These are phyloP conservation scores for Albizia julibrissin DNA, from an alignment of 306 rosid species.

Conservation along the genomic window DNA sequence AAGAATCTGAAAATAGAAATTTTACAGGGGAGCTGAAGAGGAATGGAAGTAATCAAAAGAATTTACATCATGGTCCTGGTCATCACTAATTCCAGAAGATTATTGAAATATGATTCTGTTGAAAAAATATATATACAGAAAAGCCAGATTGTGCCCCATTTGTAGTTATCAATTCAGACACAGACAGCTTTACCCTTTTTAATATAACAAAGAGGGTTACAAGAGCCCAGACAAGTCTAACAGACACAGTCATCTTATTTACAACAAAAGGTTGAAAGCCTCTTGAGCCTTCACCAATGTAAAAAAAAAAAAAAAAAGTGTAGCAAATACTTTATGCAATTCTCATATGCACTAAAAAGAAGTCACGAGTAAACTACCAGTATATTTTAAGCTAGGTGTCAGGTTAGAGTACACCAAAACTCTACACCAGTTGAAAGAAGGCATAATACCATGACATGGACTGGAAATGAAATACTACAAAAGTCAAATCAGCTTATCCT, in stretches of 20 bases:
- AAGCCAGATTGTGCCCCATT: not conserved
- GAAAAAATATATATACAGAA: not conserved
- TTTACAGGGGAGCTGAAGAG: constrained; percentile 4
- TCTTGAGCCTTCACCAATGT: not conserved
- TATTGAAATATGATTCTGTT: not conserved
- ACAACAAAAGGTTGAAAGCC: constrained; percentile 21
- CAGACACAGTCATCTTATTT: constrained; percentile 25
- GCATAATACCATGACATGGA: constrained; percentile 18
- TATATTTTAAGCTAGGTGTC: constrained; percentile 9
- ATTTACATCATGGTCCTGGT: constrained; percentile 17
- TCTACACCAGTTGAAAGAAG: not conserved
- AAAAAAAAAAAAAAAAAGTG: not conserved
- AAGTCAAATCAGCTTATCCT: constrained; percentile 7
- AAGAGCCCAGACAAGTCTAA: not conserved
- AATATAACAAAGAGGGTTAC: not conserved
- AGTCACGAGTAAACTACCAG: constrained; percentile 2
- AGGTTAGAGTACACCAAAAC: not conserved
- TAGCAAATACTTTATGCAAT: not conserved
- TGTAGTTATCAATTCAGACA: not conserved
- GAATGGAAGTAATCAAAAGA: constrained; percentile 21
- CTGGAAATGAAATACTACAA: not conserved
- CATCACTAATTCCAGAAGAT: constrained; percentile 29
- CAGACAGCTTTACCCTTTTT: not conserved
- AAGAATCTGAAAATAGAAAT: constrained; percentile 17
- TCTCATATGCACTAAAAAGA: constrained; percentile 3